Percentiles rank a stretch among this genome's conserved stretches.
phyloP scores from a whole-genome alignment of 1,284 basidiomycete genomes.

The Ustilago vetiveriae region DNA sequence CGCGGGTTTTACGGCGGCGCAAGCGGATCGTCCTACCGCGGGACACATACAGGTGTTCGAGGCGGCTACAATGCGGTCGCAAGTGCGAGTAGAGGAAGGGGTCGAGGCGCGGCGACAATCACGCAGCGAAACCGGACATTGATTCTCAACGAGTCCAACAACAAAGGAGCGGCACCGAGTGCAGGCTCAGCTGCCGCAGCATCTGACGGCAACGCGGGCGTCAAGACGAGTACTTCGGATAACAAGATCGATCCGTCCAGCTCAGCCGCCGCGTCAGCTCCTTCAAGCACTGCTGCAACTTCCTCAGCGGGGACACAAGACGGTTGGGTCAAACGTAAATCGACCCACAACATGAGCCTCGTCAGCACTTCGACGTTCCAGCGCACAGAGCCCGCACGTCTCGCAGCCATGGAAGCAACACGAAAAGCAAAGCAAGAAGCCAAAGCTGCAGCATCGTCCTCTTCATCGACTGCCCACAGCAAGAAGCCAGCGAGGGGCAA shows the following conservation, averaged over 20 bases:
- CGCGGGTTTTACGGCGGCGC: constrained; percentile 12
- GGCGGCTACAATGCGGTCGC: constrained; percentile 12
- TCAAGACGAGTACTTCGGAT: neutral
- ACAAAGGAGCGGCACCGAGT: neutral
- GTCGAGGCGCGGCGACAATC: constrained; percentile 14
- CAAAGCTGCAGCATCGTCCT: constrained; percentile 4
- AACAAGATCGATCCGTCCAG: neutral
- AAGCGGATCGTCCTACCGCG: constrained; percentile 14
- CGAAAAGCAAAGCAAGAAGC: constrained; percentile 42
- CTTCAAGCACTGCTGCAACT: neutral
- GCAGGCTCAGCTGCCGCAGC: neutral
- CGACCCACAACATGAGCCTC: constrained; percentile 58
- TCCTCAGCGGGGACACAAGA: constrained; percentile 5
- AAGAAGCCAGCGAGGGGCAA: constrained; percentile 4
- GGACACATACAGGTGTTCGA: constrained; percentile 6
- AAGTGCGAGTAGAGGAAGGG: constrained; percentile 20
- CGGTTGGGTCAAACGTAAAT: constrained; percentile 61
- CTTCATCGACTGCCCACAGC: neutral
- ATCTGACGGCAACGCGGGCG: neutral
- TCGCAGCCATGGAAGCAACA: constrained; percentile 53
- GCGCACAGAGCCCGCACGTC: constrained; percentile 57
- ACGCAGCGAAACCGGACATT: constrained; percentile 45
- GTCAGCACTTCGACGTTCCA: constrained; percentile 55
- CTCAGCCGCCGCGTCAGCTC: neutral
- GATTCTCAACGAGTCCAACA: constrained; percentile 35